A percentile compares a stretch with the other conserved stretches of the same genome.
Conservation (phyloP, 2,329 filamentous ascomycete species). For the Ophiostoma sp. region DNA sequence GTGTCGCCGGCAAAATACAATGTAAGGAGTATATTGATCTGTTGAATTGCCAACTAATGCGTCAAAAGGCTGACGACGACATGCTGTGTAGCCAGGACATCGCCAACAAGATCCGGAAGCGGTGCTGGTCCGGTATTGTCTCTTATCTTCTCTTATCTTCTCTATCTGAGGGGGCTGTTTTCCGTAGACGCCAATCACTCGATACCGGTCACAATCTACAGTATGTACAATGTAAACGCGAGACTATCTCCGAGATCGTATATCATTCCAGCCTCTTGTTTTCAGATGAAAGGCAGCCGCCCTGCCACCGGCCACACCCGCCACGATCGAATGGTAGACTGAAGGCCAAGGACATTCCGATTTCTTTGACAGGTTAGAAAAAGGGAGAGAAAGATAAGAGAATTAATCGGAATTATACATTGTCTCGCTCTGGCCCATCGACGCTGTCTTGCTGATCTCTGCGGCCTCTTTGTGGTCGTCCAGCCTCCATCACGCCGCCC, state of each 20-base stretch:
- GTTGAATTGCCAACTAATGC: neutral
- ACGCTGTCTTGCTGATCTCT: neutral
- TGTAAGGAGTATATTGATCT: neutral
- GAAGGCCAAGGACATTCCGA: neutral
- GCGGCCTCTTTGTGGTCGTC: neutral
- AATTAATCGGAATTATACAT: neutral
- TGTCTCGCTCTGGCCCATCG: neutral
- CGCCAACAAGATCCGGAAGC: constrained; percentile 2
- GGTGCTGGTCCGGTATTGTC: neutral
- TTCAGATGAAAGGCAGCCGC: neutral
- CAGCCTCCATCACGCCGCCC: neutral
- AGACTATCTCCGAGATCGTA: neutral
- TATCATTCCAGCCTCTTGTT: neutral
- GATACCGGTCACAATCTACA: neutral
- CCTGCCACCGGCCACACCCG: neutral
- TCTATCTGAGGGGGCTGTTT: neutral
- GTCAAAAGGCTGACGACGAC: constrained; percentile 6
- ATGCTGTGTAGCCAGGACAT: constrained; percentile 3
- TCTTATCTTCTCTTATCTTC: neutral
- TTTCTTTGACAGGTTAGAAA: neutral
- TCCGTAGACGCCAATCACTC: neutral
- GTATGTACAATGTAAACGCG: neutral
- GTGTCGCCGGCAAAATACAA: constrained; percentile 3
- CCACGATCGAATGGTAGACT: neutral
- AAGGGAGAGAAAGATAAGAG: neutral